Base-by-base conservation (phyloP, 345 rosid species). In the Isatis tinctoria region DNA sequence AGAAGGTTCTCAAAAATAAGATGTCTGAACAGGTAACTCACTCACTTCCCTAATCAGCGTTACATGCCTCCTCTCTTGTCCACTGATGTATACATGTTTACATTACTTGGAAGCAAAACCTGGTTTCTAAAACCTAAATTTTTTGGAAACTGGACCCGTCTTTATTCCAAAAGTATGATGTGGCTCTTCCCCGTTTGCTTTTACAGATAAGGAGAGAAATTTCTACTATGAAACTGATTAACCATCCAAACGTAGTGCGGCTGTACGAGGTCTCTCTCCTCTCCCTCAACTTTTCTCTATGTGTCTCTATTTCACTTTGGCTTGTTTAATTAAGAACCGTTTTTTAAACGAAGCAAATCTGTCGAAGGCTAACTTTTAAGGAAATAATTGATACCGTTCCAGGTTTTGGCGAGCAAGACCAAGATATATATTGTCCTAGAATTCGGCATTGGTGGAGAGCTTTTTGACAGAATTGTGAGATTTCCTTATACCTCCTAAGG, bases 241-340 rank as follows among this genome's bases (percentile, higher is more conserved):
- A 87, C 87, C 99, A 95, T 85, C 99, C 99, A 4, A 84, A 92
- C 76, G 97, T 95, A 48, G 97, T 95, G 76, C 90, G 68, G 33
- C 81, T 92, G 63, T 83, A 81, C 10, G 99, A 95, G 99, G 97
- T 95, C 60, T 60, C 45, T 75, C 75, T 75, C 70, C 27, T 10
- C 26, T 2, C 4, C 41, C 54, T 41, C 12, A 0, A 75, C 65
- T 74, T 62, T 36, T 74, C 61, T 68, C 62, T 3, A 12, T 65
- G 60, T 59, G 43, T 66, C 44, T 67, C 78, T 65, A 52, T 27
- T 48, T 45, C 9, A 22, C 8, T 70, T 10, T 6, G 48, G 10
- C 44, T 17, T 65, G 20, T 13, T 5, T 7, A 12, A 12, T 53
- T 8, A 26, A 3, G 37, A 45, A 13, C 39, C 1, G 6, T 22